These are phyloP conservation scores for Neospora caninum DNA, from an alignment of 169 alveolate genomes.

Conservation along the genomic window DNA sequence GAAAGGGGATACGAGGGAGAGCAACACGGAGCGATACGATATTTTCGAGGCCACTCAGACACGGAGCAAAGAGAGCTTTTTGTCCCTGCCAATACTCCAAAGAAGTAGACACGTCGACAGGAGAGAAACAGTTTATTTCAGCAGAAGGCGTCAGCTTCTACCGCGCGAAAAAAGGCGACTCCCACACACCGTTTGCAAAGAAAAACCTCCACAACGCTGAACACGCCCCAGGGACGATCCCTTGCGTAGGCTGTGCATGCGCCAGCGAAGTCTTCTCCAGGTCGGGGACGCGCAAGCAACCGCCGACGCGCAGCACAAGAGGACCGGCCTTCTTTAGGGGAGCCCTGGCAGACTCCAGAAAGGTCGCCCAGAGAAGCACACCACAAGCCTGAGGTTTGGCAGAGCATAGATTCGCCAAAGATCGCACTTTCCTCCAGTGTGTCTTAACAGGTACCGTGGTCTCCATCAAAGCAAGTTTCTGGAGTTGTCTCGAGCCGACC, in stretches of 20 bases:
- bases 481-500: too few species aligned
- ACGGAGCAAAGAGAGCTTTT: neutral
- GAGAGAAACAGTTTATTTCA: neutral
- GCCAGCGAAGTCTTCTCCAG: neutral
- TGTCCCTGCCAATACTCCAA: neutral
- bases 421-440: too few species aligned
- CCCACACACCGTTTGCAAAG: neutral
- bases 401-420: neutral
- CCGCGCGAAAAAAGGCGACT: neutral
- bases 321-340: neutral
- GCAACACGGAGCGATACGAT: neutral
- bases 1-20: neutral
- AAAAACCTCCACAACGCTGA: neutral
- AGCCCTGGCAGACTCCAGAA: neutral
- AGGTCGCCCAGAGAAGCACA: neutral
- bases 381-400: neutral
- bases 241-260: neutral
- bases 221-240: neutral
- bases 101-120: neutral
- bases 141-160: neutral
- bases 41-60: neutral
- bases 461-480: too few species aligned
- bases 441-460: too few species aligned
- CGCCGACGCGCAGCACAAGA: neutral
- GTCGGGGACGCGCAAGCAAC: neutral